A percentile compares a stretch with the other conserved stretches of the same genome.
Conservation (phyloP, 495 filamentous ascomycete species). For the Annulohypoxylon stygium region DNA sequence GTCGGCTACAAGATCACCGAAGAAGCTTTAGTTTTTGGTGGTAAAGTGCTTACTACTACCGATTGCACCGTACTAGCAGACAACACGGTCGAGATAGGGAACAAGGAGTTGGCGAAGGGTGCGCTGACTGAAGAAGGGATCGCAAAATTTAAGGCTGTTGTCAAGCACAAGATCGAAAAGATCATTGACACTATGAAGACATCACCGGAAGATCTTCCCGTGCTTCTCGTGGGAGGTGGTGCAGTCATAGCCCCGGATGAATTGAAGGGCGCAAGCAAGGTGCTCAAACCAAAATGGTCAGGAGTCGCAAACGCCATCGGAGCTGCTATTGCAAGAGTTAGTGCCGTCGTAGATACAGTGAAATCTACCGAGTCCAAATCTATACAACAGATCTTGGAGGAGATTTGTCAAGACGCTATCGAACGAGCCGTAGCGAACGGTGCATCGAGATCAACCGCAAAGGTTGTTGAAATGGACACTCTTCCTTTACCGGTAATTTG, state of each 20-base stretch:
- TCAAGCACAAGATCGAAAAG: conserved; percentile 59
- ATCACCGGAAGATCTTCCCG: conserved; percentile 59
- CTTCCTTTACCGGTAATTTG: conserved; percentile 52
- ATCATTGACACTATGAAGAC: conserved; percentile 66
- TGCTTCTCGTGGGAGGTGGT: conserved; percentile 64
- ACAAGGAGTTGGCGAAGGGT: conserved; percentile 47
- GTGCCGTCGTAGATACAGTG: conserved; percentile 55
- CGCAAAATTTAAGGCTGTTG: conserved; percentile 51
- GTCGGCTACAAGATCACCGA: conserved; percentile 66
- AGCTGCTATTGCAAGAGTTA: conserved; percentile 57
- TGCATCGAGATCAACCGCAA: conserved; percentile 54
- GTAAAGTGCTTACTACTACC: conserved; percentile 64
- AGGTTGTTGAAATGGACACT: conserved; percentile 61
- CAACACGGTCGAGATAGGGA: conserved; percentile 55
- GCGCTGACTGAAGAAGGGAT: conserved; percentile 47
- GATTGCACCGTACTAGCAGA: conserved; percentile 61
- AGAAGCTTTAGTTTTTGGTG: conserved; percentile 66
- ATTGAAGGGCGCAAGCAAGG: conserved; percentile 52
- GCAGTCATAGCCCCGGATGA: conserved; percentile 54
- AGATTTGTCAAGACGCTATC: conserved; percentile 51
- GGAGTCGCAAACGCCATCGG: conserved; percentile 71
- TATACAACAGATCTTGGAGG: conserved; percentile 48
- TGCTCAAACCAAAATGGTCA: conserved; percentile 57
- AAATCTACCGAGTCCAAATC: conserved; percentile 51
- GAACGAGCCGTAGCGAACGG: conserved; percentile 59